Percentiles rank a stretch among this genome's conserved stretches.
phyloP scores from a whole-genome alignment of 805 yeast species.

The Hanseniaspora lindneri region DNA sequence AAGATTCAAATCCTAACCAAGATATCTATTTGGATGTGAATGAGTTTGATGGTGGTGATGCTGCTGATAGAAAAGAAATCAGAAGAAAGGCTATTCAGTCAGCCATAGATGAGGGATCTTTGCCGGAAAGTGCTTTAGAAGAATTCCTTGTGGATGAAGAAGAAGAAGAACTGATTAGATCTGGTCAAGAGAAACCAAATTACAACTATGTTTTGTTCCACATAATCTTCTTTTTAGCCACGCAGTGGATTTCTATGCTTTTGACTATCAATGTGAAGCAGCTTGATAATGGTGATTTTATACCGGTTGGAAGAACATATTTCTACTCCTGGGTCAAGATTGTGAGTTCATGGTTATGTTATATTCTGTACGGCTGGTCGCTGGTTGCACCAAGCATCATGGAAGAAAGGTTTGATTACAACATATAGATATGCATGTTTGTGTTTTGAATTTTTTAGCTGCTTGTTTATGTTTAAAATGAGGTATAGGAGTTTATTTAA shows the following conservation, averaged over 20 bases:
- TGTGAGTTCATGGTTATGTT: slow-evolving; percentile 85
- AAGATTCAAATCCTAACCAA: slow-evolving; percentile 25
- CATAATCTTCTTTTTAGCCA: slow-evolving; percentile 81
- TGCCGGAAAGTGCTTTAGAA: slow-evolving; percentile 81
- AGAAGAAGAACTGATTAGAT: slow-evolving; percentile 40
- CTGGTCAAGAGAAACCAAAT: slow-evolving; percentile 37
- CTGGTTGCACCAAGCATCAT: slow-evolving; percentile 77
- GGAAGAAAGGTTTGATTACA: slow-evolving; percentile 68
- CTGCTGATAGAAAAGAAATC: slow-evolving; percentile 49
- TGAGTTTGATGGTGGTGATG: slow-evolving; percentile 35
- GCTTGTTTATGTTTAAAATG: no score
- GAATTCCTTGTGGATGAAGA: slow-evolving; percentile 40
- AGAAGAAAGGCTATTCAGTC: slow-evolving; percentile 78
- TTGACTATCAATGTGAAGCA: slow-evolving; percentile 82
- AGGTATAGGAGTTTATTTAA: no score
- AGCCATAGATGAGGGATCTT: slow-evolving; percentile 91
- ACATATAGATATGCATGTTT: slow-evolving; percentile 20
- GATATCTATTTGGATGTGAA: slow-evolving; percentile 18
- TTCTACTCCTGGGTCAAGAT: slow-evolving; percentile 93
- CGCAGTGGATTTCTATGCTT: slow-evolving; percentile 91
- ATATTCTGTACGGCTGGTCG: slow-evolving; percentile 77
- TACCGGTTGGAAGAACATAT: slow-evolving; percentile 94
- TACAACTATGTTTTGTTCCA: slow-evolving; percentile 85
- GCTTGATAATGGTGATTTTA: slow-evolving; percentile 75
- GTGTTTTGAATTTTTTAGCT: no score